phyloP scores from a whole-genome alignment of 257 asterid genomes.

The Cynanchum wilfordii region DNA sequence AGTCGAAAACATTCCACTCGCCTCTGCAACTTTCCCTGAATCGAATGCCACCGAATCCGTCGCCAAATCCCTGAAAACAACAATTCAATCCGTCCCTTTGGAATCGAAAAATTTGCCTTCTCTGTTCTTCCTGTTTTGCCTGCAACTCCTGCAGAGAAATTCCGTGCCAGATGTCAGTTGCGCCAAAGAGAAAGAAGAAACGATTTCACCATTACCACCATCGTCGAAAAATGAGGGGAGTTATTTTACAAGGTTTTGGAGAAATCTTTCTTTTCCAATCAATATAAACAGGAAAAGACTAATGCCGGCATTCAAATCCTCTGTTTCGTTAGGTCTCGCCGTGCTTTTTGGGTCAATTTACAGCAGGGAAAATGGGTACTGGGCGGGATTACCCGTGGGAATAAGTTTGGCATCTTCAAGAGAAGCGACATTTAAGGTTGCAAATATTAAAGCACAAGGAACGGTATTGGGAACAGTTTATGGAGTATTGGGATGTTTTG shows the following conservation, averaged over 20 bases:
- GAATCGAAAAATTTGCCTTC: conserved; percentile 41
- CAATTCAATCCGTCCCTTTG: conserved; percentile 37
- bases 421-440: conserved; percentile 68
- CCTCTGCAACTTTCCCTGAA: conserved; percentile 42
- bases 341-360: conserved; percentile 54
- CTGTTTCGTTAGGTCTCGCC: conserved; percentile 66
- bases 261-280: conserved; percentile 11
- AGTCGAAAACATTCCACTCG: conserved; percentile 33
- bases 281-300: conserved; percentile 37
- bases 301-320: conserved; percentile 57
- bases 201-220: too few species aligned
- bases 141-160: conserved; percentile 49
- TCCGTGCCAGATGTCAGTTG: neutral
- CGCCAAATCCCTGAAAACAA: conserved; percentile 30
- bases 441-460: conserved; percentile 77
- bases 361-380: conserved; percentile 60
- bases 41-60: conserved; percentile 27
- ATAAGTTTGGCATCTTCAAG: conserved; percentile 58
- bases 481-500: conserved; percentile 71
- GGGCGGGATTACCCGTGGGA: conserved; percentile 87
- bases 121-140: conserved; percentile 64
- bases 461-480: conserved; percentile 78
- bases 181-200: conserved; percentile 7
- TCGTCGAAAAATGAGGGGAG: conserved; percentile 14
- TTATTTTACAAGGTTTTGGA: conserved; percentile 12